Conservation (phyloP, 306 rosid genomes). For the Sophora flavescens region DNA sequence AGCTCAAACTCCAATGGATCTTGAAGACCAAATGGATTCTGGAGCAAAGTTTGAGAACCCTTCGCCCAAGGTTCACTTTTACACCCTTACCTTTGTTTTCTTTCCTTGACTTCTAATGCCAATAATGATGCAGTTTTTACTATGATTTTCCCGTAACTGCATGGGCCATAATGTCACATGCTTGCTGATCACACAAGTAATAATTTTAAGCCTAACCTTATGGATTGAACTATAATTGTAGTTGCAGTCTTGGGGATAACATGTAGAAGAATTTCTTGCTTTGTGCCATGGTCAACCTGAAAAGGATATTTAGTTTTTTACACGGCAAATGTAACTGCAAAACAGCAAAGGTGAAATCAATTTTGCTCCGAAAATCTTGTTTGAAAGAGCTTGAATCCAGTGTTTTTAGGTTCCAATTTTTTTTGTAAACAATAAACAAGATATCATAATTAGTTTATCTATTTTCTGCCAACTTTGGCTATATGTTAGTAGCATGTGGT, state of each 20-base stretch:
- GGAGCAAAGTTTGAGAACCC: slow-evolving; percentile 52
- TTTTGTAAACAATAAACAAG: background rate
- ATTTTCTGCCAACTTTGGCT: background rate
- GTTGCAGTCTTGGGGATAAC: background rate
- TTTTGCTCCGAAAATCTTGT: slow-evolving; percentile 1
- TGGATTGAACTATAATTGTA: background rate
- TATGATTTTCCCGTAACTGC: slow-evolving; percentile 11
- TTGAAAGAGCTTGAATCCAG: slow-evolving; percentile 5
- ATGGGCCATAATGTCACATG: background rate
- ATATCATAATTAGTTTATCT: background rate
- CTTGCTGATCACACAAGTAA: background rate
- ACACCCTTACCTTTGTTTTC: slow-evolving; percentile 22
- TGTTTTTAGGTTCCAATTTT: background rate
- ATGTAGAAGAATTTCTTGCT: background rate
- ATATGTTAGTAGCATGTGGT: slow-evolving; percentile 45
- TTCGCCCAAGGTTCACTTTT: slow-evolving; percentile 59
- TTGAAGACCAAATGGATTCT: slow-evolving; percentile 51
- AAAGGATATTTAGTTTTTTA: background rate
- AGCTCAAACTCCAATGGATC: slow-evolving; percentile 52
- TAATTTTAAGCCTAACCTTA: background rate
- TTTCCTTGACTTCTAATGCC: slow-evolving; percentile 15
- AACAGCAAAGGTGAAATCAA: background rate
- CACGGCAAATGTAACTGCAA: too few relatives aligned
- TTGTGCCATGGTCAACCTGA: background rate
- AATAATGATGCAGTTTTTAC: slow-evolving; percentile 12